Evolutionary conservation across 2,329 filamentous ascomycete genomes (phyloP).

Genomic region (Pseudopyrenochaeta lycopersici): DNA sequence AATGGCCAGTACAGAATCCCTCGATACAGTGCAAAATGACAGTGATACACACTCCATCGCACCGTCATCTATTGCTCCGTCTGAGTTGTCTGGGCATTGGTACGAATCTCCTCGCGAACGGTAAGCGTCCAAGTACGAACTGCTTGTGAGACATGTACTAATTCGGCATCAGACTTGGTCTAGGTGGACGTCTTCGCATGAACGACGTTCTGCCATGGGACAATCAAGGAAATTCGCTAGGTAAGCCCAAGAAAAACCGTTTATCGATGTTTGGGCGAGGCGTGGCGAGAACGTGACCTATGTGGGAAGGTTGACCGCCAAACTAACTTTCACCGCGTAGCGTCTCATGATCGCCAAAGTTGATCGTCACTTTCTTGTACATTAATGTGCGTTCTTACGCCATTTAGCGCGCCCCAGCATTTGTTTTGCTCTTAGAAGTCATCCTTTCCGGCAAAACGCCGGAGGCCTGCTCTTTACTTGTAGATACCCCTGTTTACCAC

Average conservation of each 20-base stretch:
- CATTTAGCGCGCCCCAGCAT: neutral
- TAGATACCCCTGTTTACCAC: neutral
- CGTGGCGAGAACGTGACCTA: slow-evolving; percentile 13
- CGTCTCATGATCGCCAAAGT: slow-evolving; percentile 10
- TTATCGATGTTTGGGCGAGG: slow-evolving; percentile 33
- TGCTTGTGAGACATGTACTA: no score
- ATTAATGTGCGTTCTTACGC: neutral
- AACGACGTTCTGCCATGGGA: slow-evolving; percentile 46
- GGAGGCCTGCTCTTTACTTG: neutral
- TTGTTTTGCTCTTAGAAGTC: neutral
- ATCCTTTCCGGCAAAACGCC: neutral
- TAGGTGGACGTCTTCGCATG: slow-evolving; percentile 46
- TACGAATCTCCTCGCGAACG: slow-evolving; percentile 47
- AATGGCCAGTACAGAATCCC: slow-evolving; percentile 33
- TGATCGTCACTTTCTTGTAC: neutral
- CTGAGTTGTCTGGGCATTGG: slow-evolving; percentile 48
- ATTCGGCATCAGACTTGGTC: slow-evolving; percentile 27
- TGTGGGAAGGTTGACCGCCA: slow-evolving; percentile 8
- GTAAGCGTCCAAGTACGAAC: no score
- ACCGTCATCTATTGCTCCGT: slow-evolving; percentile 43
- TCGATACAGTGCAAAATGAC: slow-evolving; percentile 19
- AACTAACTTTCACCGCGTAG: slow-evolving; percentile 12
- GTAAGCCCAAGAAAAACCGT: slow-evolving; percentile 42
- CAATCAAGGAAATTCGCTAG: slow-evolving; percentile 19
- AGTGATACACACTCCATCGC: slow-evolving; percentile 35